phyloP scores from a whole-genome alignment of 2,329 filamentous ascomycete species.

The Daldinia sp. region DNA sequence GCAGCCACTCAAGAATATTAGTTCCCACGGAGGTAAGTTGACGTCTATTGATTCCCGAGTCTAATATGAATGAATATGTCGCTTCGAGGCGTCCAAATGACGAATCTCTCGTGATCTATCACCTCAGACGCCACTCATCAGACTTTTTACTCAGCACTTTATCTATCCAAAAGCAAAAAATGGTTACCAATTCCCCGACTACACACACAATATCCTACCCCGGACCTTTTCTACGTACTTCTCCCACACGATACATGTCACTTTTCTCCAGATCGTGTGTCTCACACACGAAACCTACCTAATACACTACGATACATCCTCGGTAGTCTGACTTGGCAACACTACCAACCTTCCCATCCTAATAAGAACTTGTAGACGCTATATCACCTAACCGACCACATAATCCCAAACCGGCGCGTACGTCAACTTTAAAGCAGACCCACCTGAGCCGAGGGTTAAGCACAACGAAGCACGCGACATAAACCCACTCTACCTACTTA shows the following conservation, averaged over 20 bases:
- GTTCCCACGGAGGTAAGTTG: neutral
- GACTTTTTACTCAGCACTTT: slow-evolving; percentile 2
- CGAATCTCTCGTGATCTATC: slow-evolving; percentile 3
- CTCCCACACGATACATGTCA: neutral
- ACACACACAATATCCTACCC: neutral
- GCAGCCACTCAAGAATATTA: neutral
- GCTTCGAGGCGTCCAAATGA: neutral
- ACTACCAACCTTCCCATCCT: neutral
- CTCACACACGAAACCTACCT: neutral
- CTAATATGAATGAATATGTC: too few relatives aligned
- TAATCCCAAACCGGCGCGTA: neutral
- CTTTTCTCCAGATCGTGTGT: neutral
- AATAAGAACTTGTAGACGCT: too few relatives aligned
- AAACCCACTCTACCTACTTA: neutral
- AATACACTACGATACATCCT: neutral
- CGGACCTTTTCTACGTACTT: neutral
- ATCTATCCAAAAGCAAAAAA: neutral
- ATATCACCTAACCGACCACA: too few relatives aligned
- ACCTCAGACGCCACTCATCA: slow-evolving; percentile 5
- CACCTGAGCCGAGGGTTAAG: neutral
- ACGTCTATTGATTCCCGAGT: neutral
- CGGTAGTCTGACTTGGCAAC: neutral
- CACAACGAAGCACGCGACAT: neutral
- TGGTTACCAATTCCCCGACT: too few relatives aligned
- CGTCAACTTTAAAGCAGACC: slow-evolving; percentile 12